phyloP scores from a whole-genome alignment of 2,329 filamentous ascomycete genomes.

The Simplicillium sp. region DNA sequence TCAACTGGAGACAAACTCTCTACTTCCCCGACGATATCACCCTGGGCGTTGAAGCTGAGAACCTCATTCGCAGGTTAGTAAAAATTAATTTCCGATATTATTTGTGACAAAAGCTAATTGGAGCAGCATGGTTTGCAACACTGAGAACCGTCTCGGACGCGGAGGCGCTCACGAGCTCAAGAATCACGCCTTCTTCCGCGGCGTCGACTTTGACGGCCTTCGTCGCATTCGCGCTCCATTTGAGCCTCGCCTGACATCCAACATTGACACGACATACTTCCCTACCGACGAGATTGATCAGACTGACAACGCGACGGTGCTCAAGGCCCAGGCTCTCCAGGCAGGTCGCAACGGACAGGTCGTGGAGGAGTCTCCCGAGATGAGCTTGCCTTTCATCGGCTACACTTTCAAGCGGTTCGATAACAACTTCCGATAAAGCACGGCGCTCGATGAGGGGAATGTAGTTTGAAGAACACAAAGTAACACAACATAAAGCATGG shows the following conservation, averaged over 20 bases:
- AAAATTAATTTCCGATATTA: not conserved
- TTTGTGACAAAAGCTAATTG: conserved; percentile 7
- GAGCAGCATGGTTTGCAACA: conserved; percentile 82
- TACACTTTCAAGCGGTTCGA: conserved; percentile 88
- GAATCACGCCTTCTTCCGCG: conserved; percentile 89
- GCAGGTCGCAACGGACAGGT: conserved; percentile 44
- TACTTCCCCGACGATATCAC: conserved; percentile 96
- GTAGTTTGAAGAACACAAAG: conserved; percentile 1
- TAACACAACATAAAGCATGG: not conserved
- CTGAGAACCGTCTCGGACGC: conserved; percentile 82
- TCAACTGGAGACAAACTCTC: conserved; percentile 92
- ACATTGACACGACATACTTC: conserved; percentile 97
- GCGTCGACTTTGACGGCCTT: conserved; percentile 88
- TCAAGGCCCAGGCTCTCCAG: conserved; percentile 74
- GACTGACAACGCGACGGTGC: conserved; percentile 80
- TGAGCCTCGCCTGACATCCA: conserved; percentile 84
- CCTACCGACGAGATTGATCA: conserved; percentile 97
- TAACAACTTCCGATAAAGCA: conserved; percentile 52
- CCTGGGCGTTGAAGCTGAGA: conserved; percentile 79
- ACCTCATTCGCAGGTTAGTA: conserved; percentile 78
- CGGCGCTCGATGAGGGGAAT: conserved; percentile 6
- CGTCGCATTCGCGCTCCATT: conserved; percentile 92
- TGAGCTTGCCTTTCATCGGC: conserved; percentile 71
- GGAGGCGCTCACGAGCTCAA: conserved; percentile 89
- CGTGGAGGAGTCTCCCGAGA: conserved; percentile 73